Evolutionary conservation across 352 stramenopile genomes (phyloP).

Genomic region (Halophytophthora polymorphica): DNA sequence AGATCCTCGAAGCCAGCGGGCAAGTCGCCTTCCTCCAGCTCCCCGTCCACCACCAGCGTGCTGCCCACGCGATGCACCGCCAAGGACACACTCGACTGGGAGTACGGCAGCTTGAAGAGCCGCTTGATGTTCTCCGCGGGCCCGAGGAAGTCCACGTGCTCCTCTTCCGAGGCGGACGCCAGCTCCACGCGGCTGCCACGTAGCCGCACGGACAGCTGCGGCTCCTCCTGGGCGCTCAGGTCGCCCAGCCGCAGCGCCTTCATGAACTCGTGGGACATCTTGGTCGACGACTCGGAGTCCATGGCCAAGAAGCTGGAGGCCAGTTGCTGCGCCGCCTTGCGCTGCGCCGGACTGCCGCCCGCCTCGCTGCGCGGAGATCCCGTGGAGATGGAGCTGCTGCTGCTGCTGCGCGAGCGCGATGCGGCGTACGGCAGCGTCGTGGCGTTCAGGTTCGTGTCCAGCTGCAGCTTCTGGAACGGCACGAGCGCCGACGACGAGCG

Average conservation of each 20-base stretch:
- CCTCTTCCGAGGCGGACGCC: constrained; percentile 58
- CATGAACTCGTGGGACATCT: constrained; percentile 69
- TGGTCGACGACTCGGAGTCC: constrained; percentile 21
- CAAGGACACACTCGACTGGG: constrained; percentile 69
- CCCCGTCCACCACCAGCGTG: constrained; percentile 80
- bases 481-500: constrained; percentile 54
- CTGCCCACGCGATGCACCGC: constrained; percentile 76
- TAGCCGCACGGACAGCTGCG: constrained; percentile 71
- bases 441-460: constrained; percentile 77
- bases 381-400: constrained; percentile 6
- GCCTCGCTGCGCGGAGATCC: constrained; percentile 12
- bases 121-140: constrained; percentile 85
- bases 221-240: constrained; percentile 43
- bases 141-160: constrained; percentile 75
- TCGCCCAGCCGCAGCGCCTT: constrained; percentile 59
- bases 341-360: constrained; percentile 14
- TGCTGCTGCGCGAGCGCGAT: constrained; percentile 4
- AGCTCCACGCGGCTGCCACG: constrained; percentile 68
- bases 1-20: constrained; percentile 64
- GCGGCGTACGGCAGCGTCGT: constrained; percentile 53
- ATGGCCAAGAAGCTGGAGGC: constrained; percentile 31
- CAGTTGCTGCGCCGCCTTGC: constrained; percentile 29
- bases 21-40: constrained; percentile 66
- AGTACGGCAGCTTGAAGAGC: constrained; percentile 87
- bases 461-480: constrained; percentile 77